These are phyloP conservation scores for Mollisiaceae sp. DNA, from an alignment of 2,329 filamentous ascomycete genomes.

Conservation along the genomic window DNA sequence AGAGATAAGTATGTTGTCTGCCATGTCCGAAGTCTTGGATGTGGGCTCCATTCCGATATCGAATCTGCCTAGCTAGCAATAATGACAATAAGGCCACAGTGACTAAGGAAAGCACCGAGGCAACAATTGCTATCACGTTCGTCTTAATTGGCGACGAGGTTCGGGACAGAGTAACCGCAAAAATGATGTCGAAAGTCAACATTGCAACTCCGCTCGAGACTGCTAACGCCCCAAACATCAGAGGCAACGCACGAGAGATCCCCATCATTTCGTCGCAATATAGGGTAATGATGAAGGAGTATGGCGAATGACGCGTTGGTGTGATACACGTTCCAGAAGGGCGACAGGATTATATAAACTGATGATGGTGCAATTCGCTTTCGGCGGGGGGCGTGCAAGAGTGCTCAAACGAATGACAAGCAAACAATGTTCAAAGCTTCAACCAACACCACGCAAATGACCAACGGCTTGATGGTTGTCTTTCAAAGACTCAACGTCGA, in stretches of 20 bases:
- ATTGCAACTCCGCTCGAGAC: slow-evolving; percentile 37
- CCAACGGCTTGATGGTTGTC: slow-evolving; percentile 23
- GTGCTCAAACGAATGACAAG: slow-evolving; percentile 35
- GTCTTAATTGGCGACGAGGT: slow-evolving; percentile 21
- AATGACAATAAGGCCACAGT: slow-evolving; percentile 33
- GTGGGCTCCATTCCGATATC: slow-evolving; percentile 36
- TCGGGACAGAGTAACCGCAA: slow-evolving; percentile 35
- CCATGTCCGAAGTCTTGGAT: slow-evolving; percentile 37
- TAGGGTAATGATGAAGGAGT: slow-evolving; percentile 6
- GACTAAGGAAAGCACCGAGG: slow-evolving; percentile 34
- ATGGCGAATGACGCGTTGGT: slow-evolving; percentile 20
- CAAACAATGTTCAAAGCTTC: slow-evolving; percentile 33
- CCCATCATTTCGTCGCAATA: slow-evolving; percentile 31
- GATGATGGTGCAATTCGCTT: slow-evolving; percentile 11
- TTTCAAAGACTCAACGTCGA: slow-evolving; percentile 29
- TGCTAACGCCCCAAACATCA: slow-evolving; percentile 39
- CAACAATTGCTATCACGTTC: slow-evolving; percentile 35
- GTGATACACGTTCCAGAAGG: slow-evolving; percentile 27
- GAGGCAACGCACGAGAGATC: slow-evolving; percentile 30
- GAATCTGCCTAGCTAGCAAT: slow-evolving; percentile 37
- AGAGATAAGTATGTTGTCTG: slow-evolving; percentile 37
- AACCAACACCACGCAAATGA: slow-evolving; percentile 20
- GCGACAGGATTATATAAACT: slow-evolving; percentile 22
- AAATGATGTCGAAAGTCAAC: slow-evolving; percentile 40
- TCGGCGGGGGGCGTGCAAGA: slow-evolving; percentile 19